These are phyloP conservation scores for Salvia miltiorrhiza DNA, from an alignment of 257 asterid species.

Conservation along the genomic window DNA sequence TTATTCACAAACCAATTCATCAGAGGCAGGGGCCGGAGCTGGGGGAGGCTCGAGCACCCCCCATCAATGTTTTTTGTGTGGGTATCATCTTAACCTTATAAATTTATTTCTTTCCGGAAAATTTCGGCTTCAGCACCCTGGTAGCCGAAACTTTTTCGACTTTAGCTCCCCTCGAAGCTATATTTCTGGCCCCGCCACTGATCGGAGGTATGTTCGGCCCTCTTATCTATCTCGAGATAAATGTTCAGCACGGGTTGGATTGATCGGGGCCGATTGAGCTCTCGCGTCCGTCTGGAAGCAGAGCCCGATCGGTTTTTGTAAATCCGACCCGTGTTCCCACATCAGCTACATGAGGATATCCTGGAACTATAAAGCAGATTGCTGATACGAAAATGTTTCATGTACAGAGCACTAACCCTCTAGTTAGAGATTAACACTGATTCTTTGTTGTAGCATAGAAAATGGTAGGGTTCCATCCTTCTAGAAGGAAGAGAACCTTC, in stretches of 20 bases:
- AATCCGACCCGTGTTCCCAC: constrained; percentile 15
- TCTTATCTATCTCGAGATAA: constrained; percentile 16
- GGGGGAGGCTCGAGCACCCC: too few relatives aligned
- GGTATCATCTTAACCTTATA: too few relatives aligned
- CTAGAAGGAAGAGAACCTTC: constrained; percentile 21
- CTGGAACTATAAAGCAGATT: constrained; percentile 27
- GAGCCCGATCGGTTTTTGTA: constrained; percentile 7
- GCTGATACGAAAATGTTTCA: constrained; percentile 30
- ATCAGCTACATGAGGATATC: constrained; percentile 26
- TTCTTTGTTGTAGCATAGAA: constrained; percentile 54
- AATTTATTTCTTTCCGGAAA: too few relatives aligned
- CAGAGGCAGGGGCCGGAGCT: too few relatives aligned
- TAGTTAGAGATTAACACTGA: constrained; percentile 43
- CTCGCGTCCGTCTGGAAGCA: background rate
- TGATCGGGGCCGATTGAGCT: constrained; percentile 16
- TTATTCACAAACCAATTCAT: constrained; percentile 15
- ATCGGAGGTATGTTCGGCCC: constrained; percentile 19
- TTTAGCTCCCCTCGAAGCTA: too few relatives aligned
- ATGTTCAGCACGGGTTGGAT: constrained; percentile 16
- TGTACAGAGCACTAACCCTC: constrained; percentile 64
- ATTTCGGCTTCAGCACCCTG: too few relatives aligned
- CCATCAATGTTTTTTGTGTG: too few relatives aligned
- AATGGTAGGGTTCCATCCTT: constrained; percentile 30
- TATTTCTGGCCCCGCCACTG: too few relatives aligned
- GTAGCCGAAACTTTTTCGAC: too few relatives aligned